A percentile compares a stretch with the other conserved stretches of the same genome.
Conservation (phyloP, 2,329 filamentous ascomycete genomes). For the Elsinoe arachidis region DNA sequence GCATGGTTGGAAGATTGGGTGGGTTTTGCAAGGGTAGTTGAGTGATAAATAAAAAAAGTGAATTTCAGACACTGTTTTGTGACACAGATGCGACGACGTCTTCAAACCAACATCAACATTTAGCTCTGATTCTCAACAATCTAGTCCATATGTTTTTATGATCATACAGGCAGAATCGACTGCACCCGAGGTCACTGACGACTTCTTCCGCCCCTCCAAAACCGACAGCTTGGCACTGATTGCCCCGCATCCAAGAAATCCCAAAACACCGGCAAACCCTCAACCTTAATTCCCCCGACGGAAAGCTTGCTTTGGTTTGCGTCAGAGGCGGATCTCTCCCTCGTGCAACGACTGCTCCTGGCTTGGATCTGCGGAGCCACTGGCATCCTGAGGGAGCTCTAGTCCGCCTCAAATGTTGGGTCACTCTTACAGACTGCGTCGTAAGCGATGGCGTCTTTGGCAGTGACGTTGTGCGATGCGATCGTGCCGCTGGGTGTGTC, state of each 20-base stretch:
- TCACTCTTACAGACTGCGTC: background rate
- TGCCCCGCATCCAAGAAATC: background rate
- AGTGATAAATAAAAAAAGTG: background rate
- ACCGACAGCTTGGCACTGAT: conserved; percentile 7
- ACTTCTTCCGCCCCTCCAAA: conserved; percentile 6
- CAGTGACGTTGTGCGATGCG: background rate
- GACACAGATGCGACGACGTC: too few species aligned
- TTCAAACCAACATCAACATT: background rate
- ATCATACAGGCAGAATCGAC: background rate
- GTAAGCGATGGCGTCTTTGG: conserved; percentile 2
- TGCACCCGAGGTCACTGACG: conserved; percentile 12
- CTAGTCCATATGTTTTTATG: background rate
- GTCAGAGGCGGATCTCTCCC: conserved; percentile 10
- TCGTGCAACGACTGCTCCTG: conserved; percentile 4
- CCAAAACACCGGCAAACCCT: background rate
- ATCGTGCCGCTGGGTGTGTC: background rate
- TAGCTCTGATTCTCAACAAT: background rate
- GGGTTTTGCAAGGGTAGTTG: background rate
- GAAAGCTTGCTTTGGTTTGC: conserved; percentile 1
- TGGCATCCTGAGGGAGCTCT: conserved; percentile 4
- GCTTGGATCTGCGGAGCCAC: conserved; percentile 1
- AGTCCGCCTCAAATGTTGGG: background rate
- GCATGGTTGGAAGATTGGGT: background rate
- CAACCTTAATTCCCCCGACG: background rate
- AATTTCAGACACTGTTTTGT: background rate